phyloP scores from a whole-genome alignment of 116 monocot species.

The Posidonia oceanica region DNA sequence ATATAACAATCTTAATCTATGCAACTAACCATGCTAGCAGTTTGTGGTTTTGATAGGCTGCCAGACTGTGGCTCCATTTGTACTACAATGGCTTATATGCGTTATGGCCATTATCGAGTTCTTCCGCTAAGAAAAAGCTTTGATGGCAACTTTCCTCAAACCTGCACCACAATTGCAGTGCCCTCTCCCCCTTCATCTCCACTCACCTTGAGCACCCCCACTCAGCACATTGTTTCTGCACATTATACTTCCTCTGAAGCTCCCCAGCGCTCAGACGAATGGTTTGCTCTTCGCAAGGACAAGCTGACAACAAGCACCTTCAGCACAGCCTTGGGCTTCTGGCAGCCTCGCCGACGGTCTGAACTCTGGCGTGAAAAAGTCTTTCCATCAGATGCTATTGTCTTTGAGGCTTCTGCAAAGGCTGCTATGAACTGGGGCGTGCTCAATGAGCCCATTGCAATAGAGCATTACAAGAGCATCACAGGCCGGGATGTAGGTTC shows the following conservation, averaged over 20 bases:
- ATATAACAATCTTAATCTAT: background rate
- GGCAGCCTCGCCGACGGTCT: slow-evolving; percentile 55
- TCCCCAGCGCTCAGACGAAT: slow-evolving; percentile 83
- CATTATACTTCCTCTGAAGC: slow-evolving; percentile 21
- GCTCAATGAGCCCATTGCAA: slow-evolving; percentile 42
- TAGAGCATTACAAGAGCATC: slow-evolving; percentile 73
- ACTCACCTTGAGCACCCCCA: background rate
- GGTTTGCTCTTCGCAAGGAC: slow-evolving; percentile 85
- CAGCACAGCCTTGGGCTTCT: slow-evolving; percentile 89
- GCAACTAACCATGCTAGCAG: background rate
- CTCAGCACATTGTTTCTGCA: background rate
- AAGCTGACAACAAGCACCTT: slow-evolving; percentile 91
- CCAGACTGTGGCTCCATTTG: background rate
- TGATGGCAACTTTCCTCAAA: background rate
- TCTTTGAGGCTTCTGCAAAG: slow-evolving; percentile 31
- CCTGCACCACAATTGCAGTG: background rate
- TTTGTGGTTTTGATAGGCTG: slow-evolving; percentile 4
- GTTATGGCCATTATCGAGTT: background rate
- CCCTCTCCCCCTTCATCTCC: background rate
- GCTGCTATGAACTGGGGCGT: slow-evolving; percentile 94
- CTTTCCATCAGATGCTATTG: slow-evolving; percentile 22
- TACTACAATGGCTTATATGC: background rate
- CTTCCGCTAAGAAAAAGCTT: slow-evolving; percentile 4
- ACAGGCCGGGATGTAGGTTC: slow-evolving; percentile 58
- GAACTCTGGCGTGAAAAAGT: slow-evolving; percentile 88